These are phyloP conservation scores for Penstemon newberryi DNA, from an alignment of 257 asterid species.

Conservation along the genomic window DNA sequence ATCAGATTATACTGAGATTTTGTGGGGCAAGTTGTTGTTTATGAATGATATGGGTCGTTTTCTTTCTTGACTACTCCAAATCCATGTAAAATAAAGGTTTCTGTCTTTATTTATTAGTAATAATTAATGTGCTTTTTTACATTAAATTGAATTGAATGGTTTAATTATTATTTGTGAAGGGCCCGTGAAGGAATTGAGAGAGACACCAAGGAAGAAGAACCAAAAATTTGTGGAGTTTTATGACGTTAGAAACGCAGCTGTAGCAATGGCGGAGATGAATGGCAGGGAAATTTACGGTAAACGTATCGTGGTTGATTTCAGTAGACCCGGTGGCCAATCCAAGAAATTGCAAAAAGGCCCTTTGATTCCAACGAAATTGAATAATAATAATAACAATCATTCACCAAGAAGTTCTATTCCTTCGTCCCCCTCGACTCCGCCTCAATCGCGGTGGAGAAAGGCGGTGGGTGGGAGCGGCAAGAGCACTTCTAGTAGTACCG, in stretches of 20 bases:
- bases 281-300: slow-evolving; percentile 53
- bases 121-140: not conserved
- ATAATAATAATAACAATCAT: not conserved
- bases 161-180: slow-evolving; percentile 38
- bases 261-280: slow-evolving; percentile 59
- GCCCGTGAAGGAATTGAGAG: slow-evolving; percentile 85
- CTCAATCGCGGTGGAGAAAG: not conserved
- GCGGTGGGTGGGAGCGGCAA: not conserved
- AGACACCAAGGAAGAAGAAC: slow-evolving; percentile 67
- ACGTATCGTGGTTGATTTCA: slow-evolving; percentile 54
- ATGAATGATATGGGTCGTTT: slow-evolving; percentile 44
- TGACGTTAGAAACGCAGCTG: slow-evolving; percentile 73
- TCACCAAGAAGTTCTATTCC: slow-evolving; percentile 12
- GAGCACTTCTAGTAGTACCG: slow-evolving; percentile 31
- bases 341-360: slow-evolving; percentile 26
- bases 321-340: slow-evolving; percentile 76
- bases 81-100: slow-evolving; percentile 37
- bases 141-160: not conserved
- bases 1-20: slow-evolving; percentile 33
- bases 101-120: slow-evolving; percentile 14
- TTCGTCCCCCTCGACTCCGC: not conserved
- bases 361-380: not conserved
- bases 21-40: slow-evolving; percentile 29
- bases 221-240: slow-evolving; percentile 85
- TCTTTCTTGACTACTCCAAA: slow-evolving; percentile 33